Conservation (phyloP, 192 early-diverging fungal genomes). For the Coemansia sp. region DNA sequence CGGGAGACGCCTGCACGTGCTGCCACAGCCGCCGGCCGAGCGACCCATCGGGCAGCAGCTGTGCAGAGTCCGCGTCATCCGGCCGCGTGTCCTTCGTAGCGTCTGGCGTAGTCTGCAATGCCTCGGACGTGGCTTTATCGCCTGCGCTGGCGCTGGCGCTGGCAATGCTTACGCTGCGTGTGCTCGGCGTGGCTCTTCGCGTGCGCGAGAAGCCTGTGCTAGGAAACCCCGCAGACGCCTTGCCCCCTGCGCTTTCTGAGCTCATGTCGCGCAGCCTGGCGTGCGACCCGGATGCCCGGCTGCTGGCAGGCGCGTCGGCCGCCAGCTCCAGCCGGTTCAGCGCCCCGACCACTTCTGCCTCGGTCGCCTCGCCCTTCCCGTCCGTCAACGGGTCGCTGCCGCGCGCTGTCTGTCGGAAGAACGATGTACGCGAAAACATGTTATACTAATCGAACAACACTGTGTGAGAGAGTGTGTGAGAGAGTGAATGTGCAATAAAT, state of each 20-base stretch:
- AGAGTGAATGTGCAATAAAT: no score
- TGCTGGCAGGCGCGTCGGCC: slow-evolving; percentile 11
- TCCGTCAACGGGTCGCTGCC: background rate
- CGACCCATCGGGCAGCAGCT: slow-evolving; percentile 30
- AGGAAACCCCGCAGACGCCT: slow-evolving; percentile 19
- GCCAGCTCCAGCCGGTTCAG: slow-evolving; percentile 30
- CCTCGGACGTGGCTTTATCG: no score
- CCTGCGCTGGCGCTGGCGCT: no score
- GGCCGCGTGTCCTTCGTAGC: background rate
- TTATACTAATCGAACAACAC: no score
- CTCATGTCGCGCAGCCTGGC: slow-evolving; percentile 29
- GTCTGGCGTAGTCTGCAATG: background rate
- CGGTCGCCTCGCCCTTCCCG: no score
- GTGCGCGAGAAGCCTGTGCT: slow-evolving; percentile 40
- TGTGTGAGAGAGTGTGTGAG: no score
- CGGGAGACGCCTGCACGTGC: slow-evolving; percentile 28
- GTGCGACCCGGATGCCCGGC: slow-evolving; percentile 17
- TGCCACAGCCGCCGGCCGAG: slow-evolving; percentile 40
- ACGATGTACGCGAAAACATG: slow-evolving; percentile 29
- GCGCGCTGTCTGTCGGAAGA: background rate
- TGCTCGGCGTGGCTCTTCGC: slow-evolving; percentile 19
- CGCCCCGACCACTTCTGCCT: slow-evolving; percentile 18
- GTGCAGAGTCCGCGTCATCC: no score
- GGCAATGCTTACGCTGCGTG: background rate
- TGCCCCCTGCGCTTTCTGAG: background rate